Base-by-base conservation (phyloP, 345 rosid species). In the Pugionium dolabratum region DNA sequence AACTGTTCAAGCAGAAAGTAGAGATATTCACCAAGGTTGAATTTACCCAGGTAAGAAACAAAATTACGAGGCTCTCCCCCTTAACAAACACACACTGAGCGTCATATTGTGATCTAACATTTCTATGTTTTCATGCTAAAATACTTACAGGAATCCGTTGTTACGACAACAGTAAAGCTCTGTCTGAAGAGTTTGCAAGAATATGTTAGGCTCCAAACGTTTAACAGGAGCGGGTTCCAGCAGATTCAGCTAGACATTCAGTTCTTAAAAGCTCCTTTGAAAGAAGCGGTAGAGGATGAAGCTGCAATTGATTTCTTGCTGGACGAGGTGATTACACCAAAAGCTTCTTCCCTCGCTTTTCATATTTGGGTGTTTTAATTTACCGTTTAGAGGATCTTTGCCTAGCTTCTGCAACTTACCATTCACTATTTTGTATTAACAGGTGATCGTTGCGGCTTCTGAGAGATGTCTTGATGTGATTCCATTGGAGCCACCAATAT, bases 201-300 rank as follows among this genome's bases (percentile, higher is more conserved):
- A 82, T 89, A 83, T 79, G 97, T 87, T 18, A 80, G 99, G 35
- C 89, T 94, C 36, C 93, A 88, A 74, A 91, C 99, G 39, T 85
- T 91, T 73, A 91, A 91, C 71, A 77, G 97, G 47, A 89, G 97
- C 64, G 99, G 99, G 61, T 91, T 94, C 78, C 99, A 94, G 79
- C 99, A 94, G 76, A 94, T 91, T 76, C 99, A 90, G 78, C 65
- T 94, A 75, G 99, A 94, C 77, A 80, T 94, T 78, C 99, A 89
- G 73, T 94, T 86, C 79, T 75, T 94, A 44, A 83, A 95, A 81
- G 71, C 69, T 59, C 88, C 95, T 18, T 56, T 89, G 25, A 89
- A 79, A 70, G 96, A 91, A 64, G 61, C 70, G 32, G 86, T 78
- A 11, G 95, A 91, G 68, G 96, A 87, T 70, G 96, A 90, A 81